Conservation (phyloP, 768 basidiomycete genomes). For the Suillus weaverae region DNA sequence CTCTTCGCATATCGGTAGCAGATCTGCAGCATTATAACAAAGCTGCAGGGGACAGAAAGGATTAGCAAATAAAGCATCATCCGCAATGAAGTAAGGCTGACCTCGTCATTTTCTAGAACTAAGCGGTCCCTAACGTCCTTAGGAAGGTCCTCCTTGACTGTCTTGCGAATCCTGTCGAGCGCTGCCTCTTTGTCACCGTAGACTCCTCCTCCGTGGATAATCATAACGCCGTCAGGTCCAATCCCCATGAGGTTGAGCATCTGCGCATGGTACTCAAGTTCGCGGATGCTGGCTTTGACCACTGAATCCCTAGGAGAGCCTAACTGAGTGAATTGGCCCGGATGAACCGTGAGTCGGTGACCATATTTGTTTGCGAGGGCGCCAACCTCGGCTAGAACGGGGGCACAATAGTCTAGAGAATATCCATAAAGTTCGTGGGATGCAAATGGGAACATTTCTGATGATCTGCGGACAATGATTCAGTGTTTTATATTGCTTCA, state of each 20-base stretch:
- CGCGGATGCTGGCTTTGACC: conserved; percentile 71
- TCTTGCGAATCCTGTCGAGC: conserved; percentile 69
- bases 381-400: conserved; percentile 56
- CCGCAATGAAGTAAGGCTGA: conserved; percentile 27
- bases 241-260: conserved; percentile 85
- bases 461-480: conserved; percentile 45
- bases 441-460: conserved; percentile 92
- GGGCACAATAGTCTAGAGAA: conserved; percentile 69
- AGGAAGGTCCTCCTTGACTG: conserved; percentile 58
- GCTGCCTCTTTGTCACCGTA: conserved; percentile 80
- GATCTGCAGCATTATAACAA: conserved; percentile 87
- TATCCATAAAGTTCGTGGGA: conserved; percentile 83
- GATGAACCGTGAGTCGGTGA: conserved; percentile 84
- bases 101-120: conserved; percentile 95
- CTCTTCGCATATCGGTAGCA: conserved; percentile 85
- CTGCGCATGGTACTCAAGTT: conserved; percentile 84
- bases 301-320: conserved; percentile 79
- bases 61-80: not conserved
- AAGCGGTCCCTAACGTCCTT: conserved; percentile 67
- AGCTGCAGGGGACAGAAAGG: conserved; percentile 36
- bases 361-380: conserved; percentile 66
- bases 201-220: conserved; percentile 83
- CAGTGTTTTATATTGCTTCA: not conserved
- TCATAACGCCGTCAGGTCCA: conserved; percentile 83
- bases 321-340: conserved; percentile 83